A percentile compares a stretch with the other conserved stretches of the same genome.
Conservation (phyloP, 2,329 filamentous ascomycete species). For the Exophiala aquamarina region DNA sequence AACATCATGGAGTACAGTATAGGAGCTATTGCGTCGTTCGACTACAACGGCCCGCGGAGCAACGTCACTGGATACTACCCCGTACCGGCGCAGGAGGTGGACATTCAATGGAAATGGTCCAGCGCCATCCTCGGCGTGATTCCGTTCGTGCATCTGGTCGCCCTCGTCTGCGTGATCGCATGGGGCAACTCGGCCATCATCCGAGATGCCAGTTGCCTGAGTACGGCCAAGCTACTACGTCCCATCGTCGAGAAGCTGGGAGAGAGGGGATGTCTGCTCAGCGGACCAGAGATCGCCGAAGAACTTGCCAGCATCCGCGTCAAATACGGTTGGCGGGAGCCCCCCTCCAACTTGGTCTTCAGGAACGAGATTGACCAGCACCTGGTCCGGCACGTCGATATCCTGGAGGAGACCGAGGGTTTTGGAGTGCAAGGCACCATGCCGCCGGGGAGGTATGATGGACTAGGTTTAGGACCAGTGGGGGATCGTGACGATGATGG, state of each 20-base stretch:
- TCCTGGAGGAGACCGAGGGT: conserved; percentile 24
- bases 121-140: conserved; percentile 23
- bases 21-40: conserved; percentile 25
- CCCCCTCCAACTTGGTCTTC: conserved; percentile 8
- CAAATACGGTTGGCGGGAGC: conserved; percentile 26
- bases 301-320: conserved; percentile 21
- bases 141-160: conserved; percentile 22
- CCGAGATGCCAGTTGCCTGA: conserved; percentile 24
- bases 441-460: conserved; percentile 21
- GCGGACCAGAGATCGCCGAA: conserved; percentile 25
- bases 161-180: conserved; percentile 22
- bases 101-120: conserved; percentile 61
- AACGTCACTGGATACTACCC: conserved; percentile 83
- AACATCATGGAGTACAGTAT: conserved; percentile 24
- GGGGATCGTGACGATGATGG: too few species aligned
- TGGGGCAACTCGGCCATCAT: conserved; percentile 28
- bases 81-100: conserved; percentile 77
- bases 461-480: background rate
- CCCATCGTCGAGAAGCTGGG: conserved; percentile 27
- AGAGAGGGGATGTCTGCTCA: conserved; percentile 24
- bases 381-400: conserved; percentile 21
- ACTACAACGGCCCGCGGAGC: conserved; percentile 24
- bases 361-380: conserved; percentile 19
- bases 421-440: conserved; percentile 16
- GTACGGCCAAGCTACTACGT: conserved; percentile 23